Conservation (phyloP, 441 rosid species). For the Macaranga tanarius region DNA sequence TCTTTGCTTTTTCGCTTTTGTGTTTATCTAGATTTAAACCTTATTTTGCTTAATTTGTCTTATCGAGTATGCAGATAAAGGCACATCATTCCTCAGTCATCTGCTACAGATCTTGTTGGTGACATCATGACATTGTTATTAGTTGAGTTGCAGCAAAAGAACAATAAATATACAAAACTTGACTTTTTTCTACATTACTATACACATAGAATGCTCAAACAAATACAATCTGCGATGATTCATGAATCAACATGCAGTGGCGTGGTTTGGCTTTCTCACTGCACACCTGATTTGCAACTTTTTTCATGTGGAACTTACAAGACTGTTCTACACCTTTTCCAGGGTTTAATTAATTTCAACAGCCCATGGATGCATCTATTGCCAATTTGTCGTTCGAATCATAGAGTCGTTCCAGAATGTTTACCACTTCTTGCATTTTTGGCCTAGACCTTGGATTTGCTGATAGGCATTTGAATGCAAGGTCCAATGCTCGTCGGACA, state of each 20-base stretch:
- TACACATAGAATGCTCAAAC: too few species aligned
- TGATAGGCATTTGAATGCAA: conserved; percentile 68
- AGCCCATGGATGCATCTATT: conserved; percentile 9
- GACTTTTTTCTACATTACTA: too few species aligned
- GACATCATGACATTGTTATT: too few species aligned
- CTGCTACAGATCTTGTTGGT: neutral
- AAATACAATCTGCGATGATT: neutral
- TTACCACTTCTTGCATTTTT: conserved; percentile 50
- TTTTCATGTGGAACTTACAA: neutral
- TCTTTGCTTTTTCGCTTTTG: too few species aligned
- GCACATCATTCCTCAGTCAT: neutral
- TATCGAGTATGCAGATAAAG: neutral
- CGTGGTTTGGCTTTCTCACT: neutral
- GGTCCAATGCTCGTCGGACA: conserved; percentile 45
- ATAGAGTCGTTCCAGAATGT: conserved; percentile 48
- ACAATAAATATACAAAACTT: neutral
- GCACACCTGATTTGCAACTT: neutral
- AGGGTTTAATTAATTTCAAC: conserved; percentile 12
- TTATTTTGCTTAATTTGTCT: too few species aligned
- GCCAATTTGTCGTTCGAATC: conserved; percentile 20
- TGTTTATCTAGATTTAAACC: neutral
- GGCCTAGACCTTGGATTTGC: conserved; percentile 60
- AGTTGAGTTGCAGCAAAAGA: neutral
- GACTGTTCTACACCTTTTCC: neutral
- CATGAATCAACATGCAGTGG: neutral